Evolutionary conservation across 2,329 filamentous ascomycete genomes (phyloP).

Genomic region (Trichoderma koningiopsis): DNA sequence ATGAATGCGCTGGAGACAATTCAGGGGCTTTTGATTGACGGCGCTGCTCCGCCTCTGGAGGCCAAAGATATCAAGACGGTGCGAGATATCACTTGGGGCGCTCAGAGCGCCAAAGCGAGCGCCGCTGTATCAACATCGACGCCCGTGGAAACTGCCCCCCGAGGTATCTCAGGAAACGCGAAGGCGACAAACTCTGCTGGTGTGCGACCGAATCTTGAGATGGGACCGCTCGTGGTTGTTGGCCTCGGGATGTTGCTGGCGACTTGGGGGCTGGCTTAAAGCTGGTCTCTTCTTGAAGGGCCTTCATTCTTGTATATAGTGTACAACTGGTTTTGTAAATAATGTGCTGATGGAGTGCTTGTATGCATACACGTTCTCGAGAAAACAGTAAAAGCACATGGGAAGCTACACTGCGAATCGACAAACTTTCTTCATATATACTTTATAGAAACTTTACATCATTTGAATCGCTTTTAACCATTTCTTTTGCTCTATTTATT

Average conservation of each 20-base stretch:
- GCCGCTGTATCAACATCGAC: background rate
- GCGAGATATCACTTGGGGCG: constrained; percentile 33
- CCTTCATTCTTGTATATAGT: background rate
- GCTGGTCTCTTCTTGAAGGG: background rate
- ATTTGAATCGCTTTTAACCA: background rate
- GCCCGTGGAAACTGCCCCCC: constrained; percentile 2
- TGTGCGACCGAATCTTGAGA: background rate
- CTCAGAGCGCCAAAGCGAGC: background rate
- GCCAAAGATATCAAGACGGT: constrained; percentile 52
- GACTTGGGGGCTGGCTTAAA: constrained; percentile 12
- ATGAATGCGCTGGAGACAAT: constrained; percentile 66
- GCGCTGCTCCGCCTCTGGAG: constrained; percentile 49
- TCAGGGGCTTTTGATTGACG: constrained; percentile 57
- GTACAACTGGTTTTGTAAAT: constrained; percentile 12
- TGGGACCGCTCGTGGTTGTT: background rate
- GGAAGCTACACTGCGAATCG: background rate
- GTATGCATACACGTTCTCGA: background rate
- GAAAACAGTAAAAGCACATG: background rate
- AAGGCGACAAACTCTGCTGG: constrained; percentile 8
- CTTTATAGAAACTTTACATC: background rate
- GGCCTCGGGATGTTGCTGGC: constrained; percentile 4
- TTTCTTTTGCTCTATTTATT: background rate
- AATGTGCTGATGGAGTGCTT: constrained; percentile 1
- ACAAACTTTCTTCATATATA: background rate
- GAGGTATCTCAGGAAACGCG: constrained; percentile 7